A percentile compares a stretch with the other conserved stretches of the same genome.
phyloP scores from a whole-genome alignment of 2,329 filamentous ascomycete genomes.

The Phoma sp. region DNA sequence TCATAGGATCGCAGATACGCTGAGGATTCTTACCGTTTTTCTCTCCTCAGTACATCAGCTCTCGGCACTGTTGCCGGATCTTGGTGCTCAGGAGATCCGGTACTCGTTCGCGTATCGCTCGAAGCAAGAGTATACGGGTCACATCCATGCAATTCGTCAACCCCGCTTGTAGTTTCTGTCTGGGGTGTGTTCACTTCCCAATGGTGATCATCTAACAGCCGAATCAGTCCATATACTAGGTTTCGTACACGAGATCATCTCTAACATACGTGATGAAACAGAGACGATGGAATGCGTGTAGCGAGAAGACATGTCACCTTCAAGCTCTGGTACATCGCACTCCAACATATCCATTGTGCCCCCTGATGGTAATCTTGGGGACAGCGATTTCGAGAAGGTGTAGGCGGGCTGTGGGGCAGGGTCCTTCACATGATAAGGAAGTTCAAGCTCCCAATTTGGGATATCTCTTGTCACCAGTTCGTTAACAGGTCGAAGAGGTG shows the following conservation, averaged over 20 bases:
- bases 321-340: slow-evolving; percentile 38
- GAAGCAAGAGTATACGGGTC: slow-evolving; percentile 36
- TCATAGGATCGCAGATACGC: not conserved
- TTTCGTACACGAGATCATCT: slow-evolving; percentile 2
- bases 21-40: slow-evolving; percentile 11
- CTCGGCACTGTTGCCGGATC: slow-evolving; percentile 1
- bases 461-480: slow-evolving; percentile 15
- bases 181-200: slow-evolving; percentile 32
- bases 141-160: slow-evolving; percentile 31
- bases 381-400: slow-evolving; percentile 40
- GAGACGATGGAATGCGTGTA: slow-evolving; percentile 38
- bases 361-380: slow-evolving; percentile 42
- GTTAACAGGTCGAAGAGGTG: slow-evolving; percentile 5
- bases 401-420: slow-evolving; percentile 38
- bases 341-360: slow-evolving; percentile 37
- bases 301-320: slow-evolving; percentile 40
- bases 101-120: slow-evolving; percentile 30
- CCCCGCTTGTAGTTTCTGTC: slow-evolving; percentile 29
- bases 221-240: slow-evolving; percentile 9
- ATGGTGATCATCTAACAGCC: slow-evolving; percentile 34
- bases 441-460: slow-evolving; percentile 10
- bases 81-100: slow-evolving; percentile 25
- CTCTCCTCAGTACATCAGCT: slow-evolving; percentile 19
- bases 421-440: slow-evolving; percentile 29
- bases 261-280: slow-evolving; percentile 32